A percentile compares a stretch with the other conserved stretches of the same genome.
These are phyloP conservation scores for Abortiporus biennis DNA, from an alignment of 1,284 basidiomycete genomes.

Conservation along the genomic window DNA sequence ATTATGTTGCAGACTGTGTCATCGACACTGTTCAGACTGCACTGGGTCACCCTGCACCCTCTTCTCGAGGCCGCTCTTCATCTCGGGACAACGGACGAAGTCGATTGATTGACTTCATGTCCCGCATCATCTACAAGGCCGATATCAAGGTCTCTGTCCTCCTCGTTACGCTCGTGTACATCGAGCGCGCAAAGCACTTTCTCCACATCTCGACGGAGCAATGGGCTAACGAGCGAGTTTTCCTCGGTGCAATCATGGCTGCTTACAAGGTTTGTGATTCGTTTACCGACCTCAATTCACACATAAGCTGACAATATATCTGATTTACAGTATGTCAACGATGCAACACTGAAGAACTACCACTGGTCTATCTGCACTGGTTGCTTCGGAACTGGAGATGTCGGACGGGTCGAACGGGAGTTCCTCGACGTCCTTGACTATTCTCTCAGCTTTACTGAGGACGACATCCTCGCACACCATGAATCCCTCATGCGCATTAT, in stretches of 20 bases:
- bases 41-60: conserved; percentile 25
- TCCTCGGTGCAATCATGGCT: conserved; percentile 7
- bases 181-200: conserved; percentile 3
- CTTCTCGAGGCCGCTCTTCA: not conserved
- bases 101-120: not conserved
- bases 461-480: conserved; percentile 58
- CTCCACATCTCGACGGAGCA: conserved; percentile 3
- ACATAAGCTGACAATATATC: no score
- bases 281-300: no score
- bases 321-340: conserved; percentile 71
- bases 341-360: conserved; percentile 70
- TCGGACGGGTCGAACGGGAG: conserved; percentile 72
- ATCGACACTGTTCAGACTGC: no score
- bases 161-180: conserved; percentile 5
- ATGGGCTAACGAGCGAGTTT: conserved; percentile 7
- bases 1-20: conserved; percentile 61
- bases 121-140: conserved; percentile 3
- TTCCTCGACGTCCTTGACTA: conserved; percentile 73
- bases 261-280: conserved; percentile 16
- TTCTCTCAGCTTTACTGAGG: conserved; percentile 56
- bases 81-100: not conserved
- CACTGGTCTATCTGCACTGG: conserved; percentile 76
- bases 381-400: conserved; percentile 71
- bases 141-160: conserved; percentile 2
- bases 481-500: conserved; percentile 41